Conservation (phyloP, 2,329 filamentous ascomycete species). For the Chaetoscypha palmicola region DNA sequence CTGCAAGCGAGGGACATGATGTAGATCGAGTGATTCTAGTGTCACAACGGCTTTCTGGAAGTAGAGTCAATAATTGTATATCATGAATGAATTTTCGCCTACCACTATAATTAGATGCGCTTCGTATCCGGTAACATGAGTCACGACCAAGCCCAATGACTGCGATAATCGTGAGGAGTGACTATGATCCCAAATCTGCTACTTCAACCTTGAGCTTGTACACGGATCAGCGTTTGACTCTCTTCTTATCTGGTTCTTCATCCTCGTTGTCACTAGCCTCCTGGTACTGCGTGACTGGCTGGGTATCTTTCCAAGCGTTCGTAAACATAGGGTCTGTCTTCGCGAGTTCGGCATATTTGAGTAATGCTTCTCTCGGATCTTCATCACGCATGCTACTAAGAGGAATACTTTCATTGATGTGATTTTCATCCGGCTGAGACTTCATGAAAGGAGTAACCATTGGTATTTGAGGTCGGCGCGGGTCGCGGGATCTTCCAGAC, state of each 20-base stretch:
- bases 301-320: slow-evolving; percentile 84
- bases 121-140: too few species aligned
- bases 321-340: slow-evolving; percentile 93
- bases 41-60: too few species aligned
- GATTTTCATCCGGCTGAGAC: slow-evolving; percentile 79
- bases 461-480: slow-evolving; percentile 77
- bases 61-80: too few species aligned
- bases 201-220: too few species aligned
- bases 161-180: too few species aligned
- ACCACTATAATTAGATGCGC: too few species aligned
- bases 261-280: slow-evolving; percentile 82
- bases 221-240: slow-evolving; percentile 40
- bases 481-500: slow-evolving; percentile 71
- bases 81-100: too few species aligned
- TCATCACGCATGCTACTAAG: slow-evolving; percentile 92
- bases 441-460: slow-evolving; percentile 84
- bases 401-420: slow-evolving; percentile 82
- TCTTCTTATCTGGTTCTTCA: slow-evolving; percentile 60
- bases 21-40: too few species aligned
- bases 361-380: slow-evolving; percentile 84
- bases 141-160: too few species aligned
- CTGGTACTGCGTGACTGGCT: slow-evolving; percentile 86
- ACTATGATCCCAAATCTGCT: too few species aligned
- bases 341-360: slow-evolving; percentile 92
- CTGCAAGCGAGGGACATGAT: too few species aligned